Conservation (phyloP, 257 asterid species). For the Nicotiana attenuata region DNA sequence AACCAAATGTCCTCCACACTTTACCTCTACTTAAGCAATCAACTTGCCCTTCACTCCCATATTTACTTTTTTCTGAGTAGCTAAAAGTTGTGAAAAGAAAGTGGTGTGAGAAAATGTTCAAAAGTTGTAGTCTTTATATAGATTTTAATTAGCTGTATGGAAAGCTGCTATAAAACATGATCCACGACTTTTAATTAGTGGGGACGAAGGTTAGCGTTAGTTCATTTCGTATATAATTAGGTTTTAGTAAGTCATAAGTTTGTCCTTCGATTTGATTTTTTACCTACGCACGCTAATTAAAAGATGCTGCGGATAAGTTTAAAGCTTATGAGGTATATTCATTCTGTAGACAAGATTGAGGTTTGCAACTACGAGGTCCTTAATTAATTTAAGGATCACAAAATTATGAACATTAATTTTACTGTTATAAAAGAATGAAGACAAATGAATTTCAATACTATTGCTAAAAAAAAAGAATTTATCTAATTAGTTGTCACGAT, state of each 20-base stretch:
- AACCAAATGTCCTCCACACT: not conserved
- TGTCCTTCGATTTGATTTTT: not conserved
- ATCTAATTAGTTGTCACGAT: too few species aligned
- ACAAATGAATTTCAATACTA: not conserved
- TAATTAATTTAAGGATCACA: not conserved
- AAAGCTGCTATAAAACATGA: not conserved
- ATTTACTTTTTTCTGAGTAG: not conserved
- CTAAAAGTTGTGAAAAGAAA: not conserved
- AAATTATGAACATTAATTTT: not conserved
- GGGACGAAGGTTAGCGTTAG: not conserved
- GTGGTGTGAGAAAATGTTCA: not conserved
- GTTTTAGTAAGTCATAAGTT: not conserved
- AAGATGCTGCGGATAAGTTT: not conserved
- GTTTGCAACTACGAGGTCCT: not conserved
- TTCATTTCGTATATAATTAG: not conserved
- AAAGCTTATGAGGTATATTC: not conserved
- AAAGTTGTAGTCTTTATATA: not conserved
- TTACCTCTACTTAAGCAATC: not conserved
- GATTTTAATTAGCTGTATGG: not conserved
- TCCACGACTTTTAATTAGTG: not conserved
- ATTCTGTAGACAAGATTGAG: not conserved
- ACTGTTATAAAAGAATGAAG: not conserved
- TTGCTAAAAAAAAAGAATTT: too few species aligned
- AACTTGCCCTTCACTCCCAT: not conserved
- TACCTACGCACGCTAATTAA: not conserved